phyloP scores from a whole-genome alignment of 495 filamentous ascomycete species.

The Neurospora sp. region DNA sequence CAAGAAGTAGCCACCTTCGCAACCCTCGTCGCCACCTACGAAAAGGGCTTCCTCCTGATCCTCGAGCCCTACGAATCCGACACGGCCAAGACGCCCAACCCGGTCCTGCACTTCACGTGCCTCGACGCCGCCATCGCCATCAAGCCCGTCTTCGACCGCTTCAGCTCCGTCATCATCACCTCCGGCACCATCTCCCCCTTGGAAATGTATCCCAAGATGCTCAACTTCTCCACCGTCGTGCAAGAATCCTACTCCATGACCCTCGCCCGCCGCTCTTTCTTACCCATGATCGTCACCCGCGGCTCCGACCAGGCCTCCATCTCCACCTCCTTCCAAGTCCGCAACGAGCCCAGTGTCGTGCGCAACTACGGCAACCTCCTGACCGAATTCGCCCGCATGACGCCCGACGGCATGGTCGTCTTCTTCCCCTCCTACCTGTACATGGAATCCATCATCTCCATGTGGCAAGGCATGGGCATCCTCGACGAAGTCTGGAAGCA shows the following conservation, averaged over 20 bases:
- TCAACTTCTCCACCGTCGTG: conserved; percentile 81
- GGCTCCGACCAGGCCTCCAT: conserved; percentile 89
- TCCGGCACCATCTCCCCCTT: conserved; percentile 94
- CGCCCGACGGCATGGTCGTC: conserved; percentile 93
- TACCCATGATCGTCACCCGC: conserved; percentile 94
- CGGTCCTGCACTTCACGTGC: conserved; percentile 90
- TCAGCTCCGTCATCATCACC: conserved; percentile 96
- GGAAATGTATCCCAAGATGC: conserved; percentile 99
- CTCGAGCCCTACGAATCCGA: conserved; percentile 95
- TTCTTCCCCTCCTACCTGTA: conserved; percentile 99
- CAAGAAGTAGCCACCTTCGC: conserved; percentile 99
- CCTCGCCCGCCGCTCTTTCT: conserved; percentile 84
- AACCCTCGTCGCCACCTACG: conserved; percentile 94
- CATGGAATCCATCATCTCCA: conserved; percentile 97
- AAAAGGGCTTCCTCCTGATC: conserved; percentile 93
- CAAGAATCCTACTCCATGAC: conserved; percentile 98
- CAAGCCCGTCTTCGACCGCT: conserved; percentile 94
- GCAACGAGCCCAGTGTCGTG: conserved; percentile 88
- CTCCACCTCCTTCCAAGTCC: conserved; percentile 82
- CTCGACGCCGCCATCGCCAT: conserved; percentile 97
- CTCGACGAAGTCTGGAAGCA: conserved; percentile 98
- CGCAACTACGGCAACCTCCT: conserved; percentile 91
- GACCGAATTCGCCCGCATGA: conserved; percentile 87
- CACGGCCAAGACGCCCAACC: conserved; percentile 90
- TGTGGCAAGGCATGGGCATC: conserved; percentile 98